These are phyloP conservation scores for Aspergillus mulundensis DNA, from an alignment of 495 filamentous ascomycete genomes.

Conservation along the genomic window DNA sequence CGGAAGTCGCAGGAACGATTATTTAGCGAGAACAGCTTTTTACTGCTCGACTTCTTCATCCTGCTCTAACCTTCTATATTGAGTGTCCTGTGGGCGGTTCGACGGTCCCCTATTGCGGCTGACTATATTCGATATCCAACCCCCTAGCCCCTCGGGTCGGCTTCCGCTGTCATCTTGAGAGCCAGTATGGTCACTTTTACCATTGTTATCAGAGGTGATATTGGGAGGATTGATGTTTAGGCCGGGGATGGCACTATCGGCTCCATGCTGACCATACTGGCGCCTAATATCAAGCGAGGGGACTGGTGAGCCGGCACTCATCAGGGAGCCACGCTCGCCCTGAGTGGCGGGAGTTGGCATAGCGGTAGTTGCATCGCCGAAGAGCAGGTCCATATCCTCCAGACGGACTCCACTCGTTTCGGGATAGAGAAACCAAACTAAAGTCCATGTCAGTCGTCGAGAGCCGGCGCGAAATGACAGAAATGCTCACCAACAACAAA, in stretches of 20 bases:
- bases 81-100: constrained; percentile 41
- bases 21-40: neutral
- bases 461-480: neutral
- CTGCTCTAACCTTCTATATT: constrained; percentile 64
- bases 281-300: constrained; percentile 71
- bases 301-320: constrained; percentile 68
- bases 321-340: constrained; percentile 70
- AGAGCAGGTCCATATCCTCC: constrained; percentile 91
- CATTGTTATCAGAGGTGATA: constrained; percentile 39
- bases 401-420: constrained; percentile 92
- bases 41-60: constrained; percentile 44
- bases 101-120: constrained; percentile 49
- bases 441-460: constrained; percentile 16
- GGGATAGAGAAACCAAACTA: constrained; percentile 95
- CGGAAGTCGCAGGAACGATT: no score
- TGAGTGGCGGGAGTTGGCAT: constrained; percentile 67
- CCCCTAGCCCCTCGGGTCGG: constrained; percentile 54
- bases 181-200: constrained; percentile 39
- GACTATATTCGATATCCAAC: constrained; percentile 67
- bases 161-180: constrained; percentile 27
- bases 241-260: constrained; percentile 63
- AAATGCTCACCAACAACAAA: constrained; percentile 84
- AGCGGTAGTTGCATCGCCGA: constrained; percentile 82
- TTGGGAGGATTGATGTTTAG: constrained; percentile 69
- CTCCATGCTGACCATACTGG: constrained; percentile 44